Conservation (phyloP, 1,139 yeast species). For the Pichia norvegensis region DNA sequence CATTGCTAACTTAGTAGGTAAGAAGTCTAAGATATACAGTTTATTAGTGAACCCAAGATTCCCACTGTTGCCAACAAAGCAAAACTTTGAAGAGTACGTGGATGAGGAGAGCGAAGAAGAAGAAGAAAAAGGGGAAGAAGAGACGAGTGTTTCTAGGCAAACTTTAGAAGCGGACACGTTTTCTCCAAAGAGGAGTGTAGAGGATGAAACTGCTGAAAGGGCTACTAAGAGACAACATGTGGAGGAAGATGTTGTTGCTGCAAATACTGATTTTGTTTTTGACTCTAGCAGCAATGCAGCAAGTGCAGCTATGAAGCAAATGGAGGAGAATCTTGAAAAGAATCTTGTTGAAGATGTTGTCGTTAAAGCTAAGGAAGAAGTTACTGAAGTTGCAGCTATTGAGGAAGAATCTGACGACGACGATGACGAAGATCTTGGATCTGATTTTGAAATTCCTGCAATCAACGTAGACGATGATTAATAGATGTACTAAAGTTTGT, state of each 20-base stretch:
- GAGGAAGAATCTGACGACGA: conserved; percentile 1
- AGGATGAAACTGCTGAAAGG: conserved; percentile 3
- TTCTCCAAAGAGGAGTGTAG: conserved; percentile 2
- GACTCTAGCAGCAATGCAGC: conserved; percentile 7
- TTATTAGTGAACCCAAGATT: conserved; percentile 69
- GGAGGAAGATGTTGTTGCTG: conserved; percentile 7
- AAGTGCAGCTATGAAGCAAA: conserved; percentile 5
- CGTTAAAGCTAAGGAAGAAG: background rate
- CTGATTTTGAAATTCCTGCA: conserved; percentile 31
- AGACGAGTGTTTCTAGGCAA: background rate
- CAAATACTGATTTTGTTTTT: conserved; percentile 13
- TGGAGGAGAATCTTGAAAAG: conserved; percentile 2
- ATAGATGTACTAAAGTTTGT: background rate
- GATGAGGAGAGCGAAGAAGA: conserved; percentile 11
- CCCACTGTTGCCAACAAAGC: conserved; percentile 41
- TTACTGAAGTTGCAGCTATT: background rate
- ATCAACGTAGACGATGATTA: conserved; percentile 26
- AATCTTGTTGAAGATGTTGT: background rate
- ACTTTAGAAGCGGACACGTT: conserved; percentile 1
- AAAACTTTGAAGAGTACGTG: conserved; percentile 16
- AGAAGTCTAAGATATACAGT: conserved; percentile 36
- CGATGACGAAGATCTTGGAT: conserved; percentile 22
- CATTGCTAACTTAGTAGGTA: conserved; percentile 40
- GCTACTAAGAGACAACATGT: conserved; percentile 5
- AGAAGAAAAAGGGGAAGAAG: conserved; percentile 1